phyloP scores from a whole-genome alignment of 2,329 filamentous ascomycete genomes.

The Claviceps quebecensis region DNA sequence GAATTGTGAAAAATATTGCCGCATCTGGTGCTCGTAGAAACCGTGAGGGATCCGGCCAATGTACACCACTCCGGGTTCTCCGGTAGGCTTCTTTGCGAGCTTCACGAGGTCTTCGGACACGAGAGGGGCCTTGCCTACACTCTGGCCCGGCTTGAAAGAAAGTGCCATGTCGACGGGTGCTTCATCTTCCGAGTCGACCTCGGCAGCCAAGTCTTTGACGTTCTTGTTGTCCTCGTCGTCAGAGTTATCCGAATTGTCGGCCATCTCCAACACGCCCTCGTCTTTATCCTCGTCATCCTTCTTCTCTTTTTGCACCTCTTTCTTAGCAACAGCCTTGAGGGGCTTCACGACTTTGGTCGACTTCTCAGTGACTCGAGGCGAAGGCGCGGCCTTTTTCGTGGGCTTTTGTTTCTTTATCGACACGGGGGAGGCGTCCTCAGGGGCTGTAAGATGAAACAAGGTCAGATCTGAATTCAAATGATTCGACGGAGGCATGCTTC shows the following conservation, averaged over 20 bases:
- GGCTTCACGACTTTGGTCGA: conserved; percentile 7
- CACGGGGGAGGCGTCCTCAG: conserved; percentile 22
- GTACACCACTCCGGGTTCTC: conserved; percentile 68
- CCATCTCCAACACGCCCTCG: conserved; percentile 19
- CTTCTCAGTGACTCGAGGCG: conserved; percentile 4
- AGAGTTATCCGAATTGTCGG: conserved; percentile 17
- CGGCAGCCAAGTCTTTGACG: conserved; percentile 28
- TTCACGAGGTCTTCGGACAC: conserved; percentile 30
- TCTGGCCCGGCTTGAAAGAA: conserved; percentile 32
- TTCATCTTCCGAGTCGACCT: conserved; percentile 31
- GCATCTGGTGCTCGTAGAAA: conserved; percentile 96
- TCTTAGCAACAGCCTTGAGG: conserved; percentile 22
- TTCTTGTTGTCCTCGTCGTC: conserved; percentile 28
- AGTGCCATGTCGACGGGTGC: conserved; percentile 22
- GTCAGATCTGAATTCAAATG: conserved; percentile 8
- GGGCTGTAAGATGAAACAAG: neutral
- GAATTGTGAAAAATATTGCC: conserved; percentile 86
- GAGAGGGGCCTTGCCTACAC: conserved; percentile 37
- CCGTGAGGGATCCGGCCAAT: conserved; percentile 80
- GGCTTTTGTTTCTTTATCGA: conserved; percentile 21
- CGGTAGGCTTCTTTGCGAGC: conserved; percentile 27
- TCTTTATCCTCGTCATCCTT: conserved; percentile 17
- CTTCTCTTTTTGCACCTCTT: conserved; percentile 7
- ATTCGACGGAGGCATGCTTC: neutral
- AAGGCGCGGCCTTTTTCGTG: conserved; percentile 1